Evolutionary conservation across 306 rosid genomes (phyloP).

Genomic region (Fagus sylvatica): DNA sequence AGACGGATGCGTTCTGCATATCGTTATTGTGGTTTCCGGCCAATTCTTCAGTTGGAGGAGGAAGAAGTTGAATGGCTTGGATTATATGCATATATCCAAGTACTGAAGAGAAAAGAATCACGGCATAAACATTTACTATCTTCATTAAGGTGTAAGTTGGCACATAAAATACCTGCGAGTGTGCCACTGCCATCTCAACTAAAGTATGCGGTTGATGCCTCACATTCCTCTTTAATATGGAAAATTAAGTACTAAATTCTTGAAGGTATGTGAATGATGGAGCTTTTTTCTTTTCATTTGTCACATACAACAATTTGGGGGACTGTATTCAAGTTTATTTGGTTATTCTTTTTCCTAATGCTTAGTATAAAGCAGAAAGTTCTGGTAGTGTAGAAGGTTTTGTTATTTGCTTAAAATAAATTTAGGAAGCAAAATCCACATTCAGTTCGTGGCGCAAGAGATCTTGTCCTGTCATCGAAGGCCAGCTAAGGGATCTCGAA

Average conservation of each 20-base stretch:
- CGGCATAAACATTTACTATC: constrained; percentile 57
- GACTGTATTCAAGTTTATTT: background rate
- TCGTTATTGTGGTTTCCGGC: constrained; percentile 36
- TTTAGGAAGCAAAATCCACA: too few relatives aligned
- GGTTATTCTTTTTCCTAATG: background rate
- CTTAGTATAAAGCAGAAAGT: background rate
- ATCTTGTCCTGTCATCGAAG: too few relatives aligned
- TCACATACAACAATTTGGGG: background rate
- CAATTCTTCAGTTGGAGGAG: constrained; percentile 51
- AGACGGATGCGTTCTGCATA: constrained; percentile 51
- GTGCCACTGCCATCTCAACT: constrained; percentile 53
- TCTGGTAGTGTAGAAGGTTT: background rate
- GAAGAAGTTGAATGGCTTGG: constrained; percentile 90
- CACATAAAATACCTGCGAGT: constrained; percentile 35
- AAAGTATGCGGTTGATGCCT: constrained; percentile 55
- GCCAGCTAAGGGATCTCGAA: too few relatives aligned
- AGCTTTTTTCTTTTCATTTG: constrained; percentile 7
- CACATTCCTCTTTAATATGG: constrained; percentile 77
- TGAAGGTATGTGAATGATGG: constrained; percentile 29
- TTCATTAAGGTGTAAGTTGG: constrained; percentile 45
- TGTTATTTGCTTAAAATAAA: too few relatives aligned
- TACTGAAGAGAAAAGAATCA: constrained; percentile 65
- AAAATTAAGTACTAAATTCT: constrained; percentile 59
- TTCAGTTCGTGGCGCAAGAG: too few relatives aligned
- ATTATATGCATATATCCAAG: constrained; percentile 68